Conservation (phyloP, 371 early-diverging fungal genomes). For the Mucor circinelloides region DNA sequence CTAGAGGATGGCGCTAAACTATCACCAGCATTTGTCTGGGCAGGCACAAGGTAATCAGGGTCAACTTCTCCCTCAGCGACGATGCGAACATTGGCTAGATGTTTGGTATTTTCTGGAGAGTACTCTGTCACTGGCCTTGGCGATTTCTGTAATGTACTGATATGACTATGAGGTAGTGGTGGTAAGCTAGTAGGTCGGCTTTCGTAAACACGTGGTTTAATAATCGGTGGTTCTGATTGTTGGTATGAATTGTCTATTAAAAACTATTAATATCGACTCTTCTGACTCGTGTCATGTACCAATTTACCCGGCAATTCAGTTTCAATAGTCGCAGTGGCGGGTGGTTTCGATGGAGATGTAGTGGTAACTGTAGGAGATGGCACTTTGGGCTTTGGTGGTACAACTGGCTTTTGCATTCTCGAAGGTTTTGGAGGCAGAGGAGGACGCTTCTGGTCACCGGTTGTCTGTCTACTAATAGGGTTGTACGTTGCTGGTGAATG, state of each 20-base stretch:
- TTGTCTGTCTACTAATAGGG: conserved; percentile 14
- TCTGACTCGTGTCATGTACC: not conserved
- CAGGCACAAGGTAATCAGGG: conserved; percentile 49
- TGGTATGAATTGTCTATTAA: conserved; percentile 21
- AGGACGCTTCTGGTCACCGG: conserved; percentile 26
- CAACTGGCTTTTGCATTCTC: conserved; percentile 35
- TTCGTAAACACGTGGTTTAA: conserved; percentile 17
- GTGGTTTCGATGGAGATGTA: conserved; percentile 7
- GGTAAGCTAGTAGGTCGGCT: conserved; percentile 25
- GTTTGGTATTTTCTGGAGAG: not conserved
- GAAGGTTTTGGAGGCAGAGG: conserved; percentile 48
- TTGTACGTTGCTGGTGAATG: conserved; percentile 30
- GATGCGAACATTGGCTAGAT: conserved; percentile 2
- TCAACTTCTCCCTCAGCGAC: conserved; percentile 49
- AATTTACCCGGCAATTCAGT: conserved; percentile 30
- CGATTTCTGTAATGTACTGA: not conserved
- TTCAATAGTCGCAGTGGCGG: conserved; percentile 2
- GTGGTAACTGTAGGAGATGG: conserved; percentile 8
- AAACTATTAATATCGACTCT: not conserved
- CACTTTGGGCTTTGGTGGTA: conserved; percentile 45
- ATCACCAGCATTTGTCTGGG: conserved; percentile 53
- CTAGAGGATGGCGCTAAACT: conserved; percentile 39
- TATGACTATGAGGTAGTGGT: conserved; percentile 7
- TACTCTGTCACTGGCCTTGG: conserved; percentile 24
- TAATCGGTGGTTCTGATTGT: not conserved